These are phyloP conservation scores for Plasmodium knowlesi DNA, from an alignment of 169 alveolate species.

Conservation along the genomic window DNA sequence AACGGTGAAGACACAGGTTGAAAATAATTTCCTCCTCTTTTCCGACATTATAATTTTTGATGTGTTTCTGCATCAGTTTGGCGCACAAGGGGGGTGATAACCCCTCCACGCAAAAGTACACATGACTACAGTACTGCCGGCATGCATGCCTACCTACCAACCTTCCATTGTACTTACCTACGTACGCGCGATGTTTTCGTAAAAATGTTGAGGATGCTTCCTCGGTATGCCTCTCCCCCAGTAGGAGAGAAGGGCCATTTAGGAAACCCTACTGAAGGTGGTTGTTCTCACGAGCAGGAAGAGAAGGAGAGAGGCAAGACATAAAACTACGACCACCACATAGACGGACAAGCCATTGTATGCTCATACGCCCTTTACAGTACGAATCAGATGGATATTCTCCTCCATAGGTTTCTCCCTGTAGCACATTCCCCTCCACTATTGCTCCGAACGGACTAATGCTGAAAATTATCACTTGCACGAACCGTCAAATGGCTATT, in stretches of 20 bases:
- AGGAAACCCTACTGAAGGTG: background rate
- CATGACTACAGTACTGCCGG: background rate
- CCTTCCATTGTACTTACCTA: background rate
- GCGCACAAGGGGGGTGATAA: background rate
- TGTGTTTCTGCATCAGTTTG: constrained; percentile 23
- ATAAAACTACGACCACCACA: background rate
- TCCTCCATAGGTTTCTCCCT: background rate
- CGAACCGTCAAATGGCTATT: background rate
- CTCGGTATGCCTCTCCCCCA: background rate
- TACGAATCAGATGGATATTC: background rate
- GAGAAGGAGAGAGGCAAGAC: background rate
- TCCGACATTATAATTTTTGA: constrained; percentile 70
- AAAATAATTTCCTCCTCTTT: constrained; percentile 54
- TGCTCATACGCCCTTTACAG: background rate
- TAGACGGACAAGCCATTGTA: background rate
- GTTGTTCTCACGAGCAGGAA: background rate
- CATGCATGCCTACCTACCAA: background rate
- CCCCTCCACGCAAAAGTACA: background rate
- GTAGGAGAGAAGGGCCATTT: background rate
- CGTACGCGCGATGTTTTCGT: background rate
- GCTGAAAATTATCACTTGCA: background rate
- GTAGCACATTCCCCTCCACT: background rate
- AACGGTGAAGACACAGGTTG: constrained; percentile 31
- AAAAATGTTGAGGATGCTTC: background rate
- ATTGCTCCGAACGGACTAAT: background rate